A percentile compares a stretch with the other conserved stretches of the same genome.
Evolutionary conservation across 163 green algal species (phyloP).

Genomic region (Volvox carteri): DNA sequence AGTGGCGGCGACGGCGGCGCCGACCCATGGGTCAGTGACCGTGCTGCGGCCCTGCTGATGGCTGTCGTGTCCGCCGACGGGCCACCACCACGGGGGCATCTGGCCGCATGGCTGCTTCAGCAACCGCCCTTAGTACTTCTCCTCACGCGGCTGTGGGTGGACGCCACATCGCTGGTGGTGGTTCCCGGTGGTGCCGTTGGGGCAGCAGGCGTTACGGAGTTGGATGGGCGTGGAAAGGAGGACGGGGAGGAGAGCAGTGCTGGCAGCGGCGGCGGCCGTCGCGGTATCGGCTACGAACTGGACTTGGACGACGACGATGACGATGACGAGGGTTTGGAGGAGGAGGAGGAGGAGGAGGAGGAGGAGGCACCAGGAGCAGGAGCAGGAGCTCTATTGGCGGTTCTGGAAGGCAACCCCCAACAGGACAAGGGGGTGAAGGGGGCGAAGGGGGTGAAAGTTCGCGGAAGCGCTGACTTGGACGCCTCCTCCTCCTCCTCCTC

Average conservation of each 20-base stretch:
- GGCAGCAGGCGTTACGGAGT: neutral
- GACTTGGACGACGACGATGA: neutral
- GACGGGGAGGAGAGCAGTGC: neutral
- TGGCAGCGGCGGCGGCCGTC: no score
- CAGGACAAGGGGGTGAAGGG: no score
- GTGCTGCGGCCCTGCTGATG: neutral
- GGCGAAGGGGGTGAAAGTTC: no score
- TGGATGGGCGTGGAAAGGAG: neutral
- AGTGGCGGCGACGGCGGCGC: neutral
- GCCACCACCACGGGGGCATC: neutral
- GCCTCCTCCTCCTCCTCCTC: no score
- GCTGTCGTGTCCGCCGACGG: neutral
- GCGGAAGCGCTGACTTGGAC: no score
- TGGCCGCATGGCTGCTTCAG: constrained; percentile 26
- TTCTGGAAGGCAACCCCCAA: no score
- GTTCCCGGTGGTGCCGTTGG: neutral
- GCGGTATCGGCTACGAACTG: neutral
- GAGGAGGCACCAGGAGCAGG: neutral
- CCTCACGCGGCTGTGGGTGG: neutral
- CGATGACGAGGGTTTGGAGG: neutral
- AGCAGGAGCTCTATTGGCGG: neutral
- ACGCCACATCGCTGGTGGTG: neutral
- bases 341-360: neutral
- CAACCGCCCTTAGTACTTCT: constrained; percentile 10
- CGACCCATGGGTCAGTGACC: constrained; percentile 10